Conservation (phyloP, 305 asterid genomes). For the Fraxinus nigra region DNA sequence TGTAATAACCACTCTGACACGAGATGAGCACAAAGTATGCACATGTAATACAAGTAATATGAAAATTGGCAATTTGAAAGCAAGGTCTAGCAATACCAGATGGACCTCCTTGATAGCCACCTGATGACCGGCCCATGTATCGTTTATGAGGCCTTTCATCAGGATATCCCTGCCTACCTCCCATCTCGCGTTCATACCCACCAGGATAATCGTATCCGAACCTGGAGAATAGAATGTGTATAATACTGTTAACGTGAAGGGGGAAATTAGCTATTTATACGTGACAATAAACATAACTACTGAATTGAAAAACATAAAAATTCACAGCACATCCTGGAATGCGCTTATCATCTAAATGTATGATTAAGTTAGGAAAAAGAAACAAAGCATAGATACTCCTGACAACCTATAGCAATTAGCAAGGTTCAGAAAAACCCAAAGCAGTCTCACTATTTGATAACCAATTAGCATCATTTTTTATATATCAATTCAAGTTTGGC, state of each 20-base stretch:
- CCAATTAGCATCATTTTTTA: background rate
- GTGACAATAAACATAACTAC: background rate
- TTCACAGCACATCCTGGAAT: background rate
- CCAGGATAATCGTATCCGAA: constrained; percentile 73
- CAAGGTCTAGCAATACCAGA: constrained; percentile 26
- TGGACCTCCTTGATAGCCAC: constrained; percentile 72
- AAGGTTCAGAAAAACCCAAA: background rate
- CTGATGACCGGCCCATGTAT: constrained; percentile 63
- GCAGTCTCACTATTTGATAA: background rate
- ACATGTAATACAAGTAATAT: too few species aligned
- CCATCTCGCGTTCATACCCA: constrained; percentile 87
- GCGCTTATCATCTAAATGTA: background rate
- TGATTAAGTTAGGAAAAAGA: background rate
- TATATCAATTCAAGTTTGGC: background rate
- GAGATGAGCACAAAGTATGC: too few species aligned
- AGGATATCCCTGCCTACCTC: constrained; percentile 71
- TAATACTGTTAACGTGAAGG: background rate
- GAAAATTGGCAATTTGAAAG: background rate
- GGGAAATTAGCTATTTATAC: background rate
- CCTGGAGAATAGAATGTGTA: constrained; percentile 39
- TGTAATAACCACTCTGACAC: too few species aligned
- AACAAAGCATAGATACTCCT: background rate
- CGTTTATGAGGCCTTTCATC: constrained; percentile 91
- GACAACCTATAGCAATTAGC: background rate
- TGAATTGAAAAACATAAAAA: background rate